Conservation (phyloP, 306 rosid species). For the Sophora flavescens region DNA sequence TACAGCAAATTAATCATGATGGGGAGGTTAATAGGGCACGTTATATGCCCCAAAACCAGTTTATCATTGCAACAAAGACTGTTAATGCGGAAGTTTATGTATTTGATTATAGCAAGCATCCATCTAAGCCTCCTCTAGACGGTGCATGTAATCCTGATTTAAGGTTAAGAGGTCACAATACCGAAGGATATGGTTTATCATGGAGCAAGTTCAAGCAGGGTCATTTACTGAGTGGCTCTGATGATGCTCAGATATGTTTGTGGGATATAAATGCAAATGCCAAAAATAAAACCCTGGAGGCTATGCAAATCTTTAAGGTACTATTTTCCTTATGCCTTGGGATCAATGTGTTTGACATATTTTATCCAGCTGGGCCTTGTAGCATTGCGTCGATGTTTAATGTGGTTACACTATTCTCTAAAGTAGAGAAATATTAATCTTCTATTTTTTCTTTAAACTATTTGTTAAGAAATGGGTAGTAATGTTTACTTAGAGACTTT, state of each 20-base stretch:
- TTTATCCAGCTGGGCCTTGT: conserved; percentile 2
- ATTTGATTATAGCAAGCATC: conserved; percentile 95
- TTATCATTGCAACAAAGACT: conserved; percentile 92
- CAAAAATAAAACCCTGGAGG: conserved; percentile 81
- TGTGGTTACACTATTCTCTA: not conserved
- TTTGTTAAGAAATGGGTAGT: not conserved
- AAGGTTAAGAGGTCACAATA: conserved; percentile 88
- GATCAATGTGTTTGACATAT: not conserved
- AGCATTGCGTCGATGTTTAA: not conserved
- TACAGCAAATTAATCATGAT: conserved; percentile 96
- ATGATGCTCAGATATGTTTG: conserved; percentile 98
- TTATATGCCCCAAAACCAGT: conserved; percentile 91
- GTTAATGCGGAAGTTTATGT: conserved; percentile 94
- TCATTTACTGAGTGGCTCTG: conserved; percentile 95
- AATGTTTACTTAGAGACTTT: not conserved
- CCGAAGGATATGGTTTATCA: conserved; percentile 96
- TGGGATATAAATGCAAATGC: conserved; percentile 93
- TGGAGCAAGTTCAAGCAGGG: conserved; percentile 98
- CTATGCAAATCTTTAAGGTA: conserved; percentile 91
- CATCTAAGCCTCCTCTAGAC: conserved; percentile 94
- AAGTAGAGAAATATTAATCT: not conserved
- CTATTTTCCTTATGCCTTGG: not conserved
- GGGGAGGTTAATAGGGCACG: conserved; percentile 99
- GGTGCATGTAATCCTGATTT: conserved; percentile 96
- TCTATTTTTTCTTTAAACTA: too few species aligned